Evolutionary conservation across 768 basidiomycete genomes (phyloP), one percentile per base, ranked within the genome.

Genomic region (Hydnomerulius pinastri): DNA sequence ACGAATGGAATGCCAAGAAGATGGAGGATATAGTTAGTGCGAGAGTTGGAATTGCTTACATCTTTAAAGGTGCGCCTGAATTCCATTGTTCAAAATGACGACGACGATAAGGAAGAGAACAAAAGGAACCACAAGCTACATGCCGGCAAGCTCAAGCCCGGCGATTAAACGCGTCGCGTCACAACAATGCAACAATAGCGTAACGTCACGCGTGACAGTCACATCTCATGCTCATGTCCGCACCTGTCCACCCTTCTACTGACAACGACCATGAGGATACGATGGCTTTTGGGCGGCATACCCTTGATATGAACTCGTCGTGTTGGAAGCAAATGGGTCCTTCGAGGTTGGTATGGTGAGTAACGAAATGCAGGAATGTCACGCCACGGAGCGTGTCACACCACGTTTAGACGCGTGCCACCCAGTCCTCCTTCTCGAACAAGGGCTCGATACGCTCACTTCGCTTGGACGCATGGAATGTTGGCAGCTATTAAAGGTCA

Each of bases 111-210:
- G 25, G 42, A n/a, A 3, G 13, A 38, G 38, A 9, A 40, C 23
- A 25, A 41, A 41, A 6, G 25, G 2, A 41, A 39, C 38, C 38
- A 11, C 10, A 1, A 24, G n/a, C n/a, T n/a, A n/a, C n/a, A n/a
- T n/a, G n/a, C n/a, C n/a, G n/a, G n/a, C n/a, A n/a, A n/a, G n/a
- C n/a, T n/a, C n/a, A n/a, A n/a, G 18, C n/a, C 11, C 9, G 6
- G 12, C 32, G 35, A 48, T 51, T 51, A 48, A 46, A 30, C 32
- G 50, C 50, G 33, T 37, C 21, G 20, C 37, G 50, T 57, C 56
- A 57, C 42, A 28, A 4, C 33, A 58, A 58, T 58, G 46, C n/a
- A n/a, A 27, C 4, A 4, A 39, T n/a, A n/a, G n/a, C n/a, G n/a
- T n/a, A n/a, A n/a, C n/a, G 28, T 50, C 10, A 50, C 24, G 20